Evolutionary conservation across 768 basidiomycete genomes (phyloP).

Genomic region (Tylopilus balloui): DNA sequence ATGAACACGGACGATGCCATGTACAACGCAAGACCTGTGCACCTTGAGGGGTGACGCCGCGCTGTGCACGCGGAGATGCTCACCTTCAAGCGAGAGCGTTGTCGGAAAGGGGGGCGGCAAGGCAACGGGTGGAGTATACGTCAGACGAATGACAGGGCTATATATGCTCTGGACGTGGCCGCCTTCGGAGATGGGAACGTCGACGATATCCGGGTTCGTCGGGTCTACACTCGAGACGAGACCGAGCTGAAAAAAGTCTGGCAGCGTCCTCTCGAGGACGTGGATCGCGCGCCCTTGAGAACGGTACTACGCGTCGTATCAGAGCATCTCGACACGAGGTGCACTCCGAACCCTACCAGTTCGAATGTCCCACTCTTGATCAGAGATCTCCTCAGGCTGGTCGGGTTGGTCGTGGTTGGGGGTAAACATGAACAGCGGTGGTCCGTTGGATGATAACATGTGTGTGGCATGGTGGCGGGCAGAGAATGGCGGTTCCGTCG

Average conservation of each 20-base stretch:
- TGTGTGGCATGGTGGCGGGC: slow-evolving; percentile 1
- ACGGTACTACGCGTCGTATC: slow-evolving; percentile 26
- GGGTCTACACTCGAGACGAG: slow-evolving; percentile 55
- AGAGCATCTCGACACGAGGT: slow-evolving; percentile 19
- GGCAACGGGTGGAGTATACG: slow-evolving; percentile 63
- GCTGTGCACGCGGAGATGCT: slow-evolving; percentile 3
- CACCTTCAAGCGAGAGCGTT: slow-evolving; percentile 69
- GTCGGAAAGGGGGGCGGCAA: slow-evolving; percentile 68
- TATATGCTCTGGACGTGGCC: slow-evolving; percentile 48
- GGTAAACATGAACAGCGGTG: slow-evolving; percentile 22
- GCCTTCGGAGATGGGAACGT: slow-evolving; percentile 26
- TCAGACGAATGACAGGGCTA: slow-evolving; percentile 55
- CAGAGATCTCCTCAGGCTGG: slow-evolving; percentile 39
- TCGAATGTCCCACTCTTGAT: slow-evolving; percentile 74
- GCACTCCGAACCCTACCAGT: slow-evolving; percentile 46
- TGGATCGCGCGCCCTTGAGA: slow-evolving; percentile 63
- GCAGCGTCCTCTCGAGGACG: slow-evolving; percentile 63
- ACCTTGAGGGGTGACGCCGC: neutral
- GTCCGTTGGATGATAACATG: slow-evolving; percentile 6
- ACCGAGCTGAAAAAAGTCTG: slow-evolving; percentile 65
- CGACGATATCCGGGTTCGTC: slow-evolving; percentile 31
- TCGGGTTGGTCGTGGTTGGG: slow-evolving; percentile 14
- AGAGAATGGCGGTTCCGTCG: slow-evolving; percentile 17
- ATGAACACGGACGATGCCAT: slow-evolving; percentile 65
- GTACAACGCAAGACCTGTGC: slow-evolving; percentile 65